Conservation (phyloP, 306 rosid species). For the Begonia masoniana region DNA sequence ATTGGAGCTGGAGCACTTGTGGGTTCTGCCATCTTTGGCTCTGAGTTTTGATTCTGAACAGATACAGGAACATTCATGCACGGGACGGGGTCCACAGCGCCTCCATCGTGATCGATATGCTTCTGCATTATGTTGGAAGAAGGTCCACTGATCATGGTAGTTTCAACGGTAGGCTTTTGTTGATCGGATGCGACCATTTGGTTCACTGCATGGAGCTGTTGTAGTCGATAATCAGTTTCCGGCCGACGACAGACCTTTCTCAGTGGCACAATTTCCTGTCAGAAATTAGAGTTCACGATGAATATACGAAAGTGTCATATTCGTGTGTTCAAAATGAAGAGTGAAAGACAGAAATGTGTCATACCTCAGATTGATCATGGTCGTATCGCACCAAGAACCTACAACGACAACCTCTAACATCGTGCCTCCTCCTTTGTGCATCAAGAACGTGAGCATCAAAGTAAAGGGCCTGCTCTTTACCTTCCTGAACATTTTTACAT, state of each 20-base stretch:
- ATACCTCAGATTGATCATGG: constrained; percentile 97
- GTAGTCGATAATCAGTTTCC: constrained; percentile 82
- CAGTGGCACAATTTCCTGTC: constrained; percentile 88
- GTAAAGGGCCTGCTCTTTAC: constrained; percentile 98
- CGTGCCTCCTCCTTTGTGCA: constrained; percentile 96
- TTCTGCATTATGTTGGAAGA: constrained; percentile 41
- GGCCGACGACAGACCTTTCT: constrained; percentile 96
- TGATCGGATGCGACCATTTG: constrained; percentile 47
- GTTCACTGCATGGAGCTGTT: constrained; percentile 74
- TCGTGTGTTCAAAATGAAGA: not conserved
- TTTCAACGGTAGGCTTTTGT: constrained; percentile 32
- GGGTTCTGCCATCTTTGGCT: constrained; percentile 32
- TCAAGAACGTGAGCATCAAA: constrained; percentile 97
- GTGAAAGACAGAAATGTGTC: constrained; percentile 8
- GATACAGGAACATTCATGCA: constrained; percentile 21
- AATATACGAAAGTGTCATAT: too few relatives aligned
- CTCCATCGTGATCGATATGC: constrained; percentile 10
- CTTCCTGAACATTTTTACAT: constrained; percentile 49
- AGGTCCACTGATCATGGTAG: constrained; percentile 15
- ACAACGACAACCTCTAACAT: constrained; percentile 99
- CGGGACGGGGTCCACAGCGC: constrained; percentile 9
- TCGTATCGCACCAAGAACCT: constrained; percentile 94
- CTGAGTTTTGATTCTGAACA: constrained; percentile 14
- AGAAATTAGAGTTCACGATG: not conserved
- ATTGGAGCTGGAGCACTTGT: constrained; percentile 19